Base-by-base conservation (phyloP, 2,329 filamentous ascomycete genomes). In the Pseudocercospora macadamiae region DNA sequence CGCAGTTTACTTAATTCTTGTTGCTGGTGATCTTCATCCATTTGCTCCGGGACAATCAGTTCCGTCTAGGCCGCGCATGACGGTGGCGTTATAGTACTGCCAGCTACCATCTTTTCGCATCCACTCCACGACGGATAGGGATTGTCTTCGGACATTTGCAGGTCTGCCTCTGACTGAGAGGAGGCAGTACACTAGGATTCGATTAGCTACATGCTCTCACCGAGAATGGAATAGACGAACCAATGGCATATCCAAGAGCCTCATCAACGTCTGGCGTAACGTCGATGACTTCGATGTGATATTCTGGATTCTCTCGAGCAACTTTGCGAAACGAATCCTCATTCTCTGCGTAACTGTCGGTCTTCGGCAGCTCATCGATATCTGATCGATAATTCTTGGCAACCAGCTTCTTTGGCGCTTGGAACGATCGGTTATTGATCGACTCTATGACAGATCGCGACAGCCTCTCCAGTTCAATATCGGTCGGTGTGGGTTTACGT, bases 181-280 rank as follows among this genome's bases (percentile, higher is more conserved):
- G 16, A 60, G 47, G 34, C 53, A 56, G 16, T 56, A 60, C 2
- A 60, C 57, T n/a, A n/a, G n/a, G n/a, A n/a, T n/a, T n/a, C n/a
- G n/a, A n/a, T n/a, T n/a, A n/a, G n/a, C n/a, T n/a, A n/a, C n/a
- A n/a, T n/a, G n/a, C n/a, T n/a, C n/a, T n/a, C n/a, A n/a, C n/a
- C n/a, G n/a, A n/a, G n/a, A n/a, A n/a, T n/a, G n/a, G n/a, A n/a
- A n/a, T n/a, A n/a, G n/a, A n/a, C n/a, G n/a, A n/a, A n/a, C n/a
- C n/a, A 30, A 51, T 59, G n/a, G 55, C 59, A 56, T 62, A 59
- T 8, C 59, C 55, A 9, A 19, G 30, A 25, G 26, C 26, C 54
- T 61, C 58, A 37, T 61, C 54, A 4, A 61, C 59, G 36, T 59
- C 55, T 9, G 59, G 44, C 26, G 47, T 37, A 14, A 62, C 53